A percentile compares a stretch with the other conserved stretches of the same genome.
These are phyloP conservation scores for Aspergillus proliferans DNA, from an alignment of 2,329 filamentous ascomycete species.

Conservation along the genomic window DNA sequence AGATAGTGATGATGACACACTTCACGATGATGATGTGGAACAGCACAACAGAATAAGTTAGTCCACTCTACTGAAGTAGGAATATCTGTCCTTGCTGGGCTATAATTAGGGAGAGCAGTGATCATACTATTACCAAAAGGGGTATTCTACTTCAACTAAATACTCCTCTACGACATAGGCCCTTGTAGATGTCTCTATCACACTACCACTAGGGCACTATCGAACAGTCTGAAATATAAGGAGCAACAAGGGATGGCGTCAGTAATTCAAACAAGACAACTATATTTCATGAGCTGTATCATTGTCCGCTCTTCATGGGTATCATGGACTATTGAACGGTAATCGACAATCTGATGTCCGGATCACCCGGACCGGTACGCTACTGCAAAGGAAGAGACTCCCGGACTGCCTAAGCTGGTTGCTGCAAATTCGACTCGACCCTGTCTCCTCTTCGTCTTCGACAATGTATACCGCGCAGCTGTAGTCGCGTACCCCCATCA, in stretches of 20 bases:
- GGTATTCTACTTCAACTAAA: not conserved
- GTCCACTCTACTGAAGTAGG: too few relatives aligned
- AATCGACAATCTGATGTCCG: not conserved
- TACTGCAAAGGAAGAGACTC: not conserved
- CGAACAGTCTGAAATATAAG: not conserved
- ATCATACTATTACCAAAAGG: too few relatives aligned
- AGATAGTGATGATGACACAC: too few relatives aligned
- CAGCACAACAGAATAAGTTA: too few relatives aligned
- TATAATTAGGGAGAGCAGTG: too few relatives aligned
- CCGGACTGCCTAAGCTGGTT: not conserved
- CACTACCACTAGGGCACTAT: not conserved
- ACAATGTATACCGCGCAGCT: not conserved
- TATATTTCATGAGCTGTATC: not conserved
- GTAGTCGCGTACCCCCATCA: not conserved
- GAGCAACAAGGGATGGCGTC: not conserved
- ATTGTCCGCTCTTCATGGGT: not conserved
- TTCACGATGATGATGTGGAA: too few relatives aligned
- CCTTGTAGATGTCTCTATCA: not conserved
- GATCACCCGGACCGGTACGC: not conserved
- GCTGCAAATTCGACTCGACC: not conserved
- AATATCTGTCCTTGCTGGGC: too few relatives aligned
- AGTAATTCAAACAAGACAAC: not conserved
- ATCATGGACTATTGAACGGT: not conserved
- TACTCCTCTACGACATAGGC: not conserved
- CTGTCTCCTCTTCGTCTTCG: not conserved